Base-by-base conservation (phyloP, 2,329 filamentous ascomycete species). In the Dactylellina sp. region DNA sequence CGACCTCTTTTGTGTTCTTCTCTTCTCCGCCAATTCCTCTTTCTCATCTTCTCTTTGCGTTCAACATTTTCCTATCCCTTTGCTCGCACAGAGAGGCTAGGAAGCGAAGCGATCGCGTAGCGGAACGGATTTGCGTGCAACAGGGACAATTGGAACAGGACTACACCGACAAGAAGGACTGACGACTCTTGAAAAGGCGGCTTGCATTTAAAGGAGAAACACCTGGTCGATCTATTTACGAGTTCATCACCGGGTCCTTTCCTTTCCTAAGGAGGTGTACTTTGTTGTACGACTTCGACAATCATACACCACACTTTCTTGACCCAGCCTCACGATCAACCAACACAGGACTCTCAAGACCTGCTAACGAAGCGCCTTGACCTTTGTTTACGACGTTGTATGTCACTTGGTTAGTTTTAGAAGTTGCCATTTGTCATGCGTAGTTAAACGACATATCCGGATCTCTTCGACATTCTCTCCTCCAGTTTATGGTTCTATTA, bases 281-380 rank as follows among this genome's bases (percentile, higher is more conserved):
- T 72, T 72, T 42, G 24, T 40, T 72, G 68, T 72, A 72, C 68
- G 52, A 72, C 68, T 65, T 72, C 59, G 68, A 65, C 60, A 53
- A 72, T 53, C 35, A 22, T 42, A 40, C 25, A 6, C 47, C 37
- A 11, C 32, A 20, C 57, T 25, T 22, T 18, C 35, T 46, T 4
- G 35, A 37, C 44, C 55, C 60, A 59, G 50, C 57, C 50, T 63
- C 59, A 61, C 53, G 44, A 65, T 28, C 52, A 60, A 63, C 42
- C 42, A 53, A 55, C 37, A 53, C 32, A 20, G 16, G 37, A 39
- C 46, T 55, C 49, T 32, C 28, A 39, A 56, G 46, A 24, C 62
- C 50, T 25, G 25, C 50, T 57, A 40, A 66, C 62, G 52, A 66
- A 32, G 28, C 53, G 40, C 24, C 20, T 60, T 44, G 60, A n/a